Base-by-base conservation (phyloP, 768 basidiomycete species). In the Panaeolus cyanescens region DNA sequence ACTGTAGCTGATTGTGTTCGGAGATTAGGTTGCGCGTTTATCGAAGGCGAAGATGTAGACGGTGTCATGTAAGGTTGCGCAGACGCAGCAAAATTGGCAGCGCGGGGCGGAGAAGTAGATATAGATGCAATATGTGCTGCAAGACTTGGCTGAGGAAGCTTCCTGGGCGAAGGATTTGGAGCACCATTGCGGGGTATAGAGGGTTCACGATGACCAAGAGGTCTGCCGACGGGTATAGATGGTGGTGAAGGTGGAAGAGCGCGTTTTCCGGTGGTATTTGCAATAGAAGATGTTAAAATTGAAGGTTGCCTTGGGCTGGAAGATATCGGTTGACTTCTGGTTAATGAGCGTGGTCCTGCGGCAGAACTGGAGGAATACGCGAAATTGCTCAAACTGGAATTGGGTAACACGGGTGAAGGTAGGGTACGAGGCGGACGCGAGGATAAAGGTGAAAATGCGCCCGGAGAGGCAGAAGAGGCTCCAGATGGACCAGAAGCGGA, bases 211-310 rank as follows among this genome's bases (percentile, higher is more conserved):
- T 28, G 45, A 50, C 45, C 45, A 9, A 50, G 15, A 12, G 45
- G 45, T 50, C 45, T 50, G 25, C 45, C 45, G 25, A 50, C 45
- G 45, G 45, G 45, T 50, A 50, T 50, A 50, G 45, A 50, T 50
- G 45, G 22, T 28, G 45, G 45, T 2, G 25, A 30, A 12, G 22
- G 45, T 1, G 45, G 45, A 9, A 50, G 45, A 28, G 45, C 45
- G 30, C 45, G 45, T 15, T 50, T 50, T 28, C 45, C 45, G 4
- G 45, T 50, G 10, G 45, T 50, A 15, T 50, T 50, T 28, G 45
- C 45, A 28, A 50, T 28, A 4, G 45, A 25, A 15, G 45, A 50
- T 20, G 45, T 25, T 20, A 50, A 50, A 10, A 50, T 15, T 28
- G 45, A 7, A 30, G 45, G 8, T 28, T 50, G 45, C 45, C 22